Percentiles rank a stretch among this genome's conserved stretches.
phyloP scores from a whole-genome alignment of 306 rosid species.

The Prunus davidiana region DNA sequence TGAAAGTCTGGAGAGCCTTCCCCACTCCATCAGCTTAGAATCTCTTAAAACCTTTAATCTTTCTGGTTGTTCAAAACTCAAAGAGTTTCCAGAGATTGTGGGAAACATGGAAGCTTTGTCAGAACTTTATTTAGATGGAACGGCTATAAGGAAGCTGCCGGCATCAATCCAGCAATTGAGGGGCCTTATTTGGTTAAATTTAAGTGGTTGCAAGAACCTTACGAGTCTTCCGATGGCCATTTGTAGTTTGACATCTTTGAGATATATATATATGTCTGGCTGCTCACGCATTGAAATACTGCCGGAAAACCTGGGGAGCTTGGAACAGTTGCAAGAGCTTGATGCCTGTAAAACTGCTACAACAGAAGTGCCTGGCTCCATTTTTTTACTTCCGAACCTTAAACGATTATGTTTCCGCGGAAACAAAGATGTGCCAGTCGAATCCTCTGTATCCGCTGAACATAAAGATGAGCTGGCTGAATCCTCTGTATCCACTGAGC shows the following conservation, averaged over 20 bases:
- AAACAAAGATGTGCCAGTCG: background rate
- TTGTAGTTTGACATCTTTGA: background rate
- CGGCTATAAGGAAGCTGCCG: background rate
- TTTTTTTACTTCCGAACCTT: background rate
- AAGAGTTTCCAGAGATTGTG: background rate
- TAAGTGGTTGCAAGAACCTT: background rate
- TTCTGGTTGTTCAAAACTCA: slow-evolving; percentile 11
- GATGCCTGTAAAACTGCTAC: slow-evolving; percentile 10
- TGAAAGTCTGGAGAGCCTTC: background rate
- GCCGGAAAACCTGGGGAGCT: slow-evolving; percentile 6
- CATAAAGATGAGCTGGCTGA: no score
- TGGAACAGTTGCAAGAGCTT: slow-evolving; percentile 10
- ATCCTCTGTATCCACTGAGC: no score
- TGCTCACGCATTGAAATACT: background rate
- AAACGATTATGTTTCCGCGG: background rate
- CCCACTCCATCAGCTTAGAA: background rate
- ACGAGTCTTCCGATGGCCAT: background rate
- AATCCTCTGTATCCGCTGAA: no score
- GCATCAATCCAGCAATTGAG: background rate
- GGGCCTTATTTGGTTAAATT: background rate
- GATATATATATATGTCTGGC: background rate
- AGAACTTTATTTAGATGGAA: slow-evolving; percentile 9
- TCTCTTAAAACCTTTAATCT: slow-evolving; percentile 3
- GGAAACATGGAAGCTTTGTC: background rate
- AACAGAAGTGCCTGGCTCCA: background rate